A percentile compares a stretch with the other conserved stretches of the same genome.
Conservation (phyloP, 2,329 filamentous ascomycete genomes). For the Fusarium protoensiforme region DNA sequence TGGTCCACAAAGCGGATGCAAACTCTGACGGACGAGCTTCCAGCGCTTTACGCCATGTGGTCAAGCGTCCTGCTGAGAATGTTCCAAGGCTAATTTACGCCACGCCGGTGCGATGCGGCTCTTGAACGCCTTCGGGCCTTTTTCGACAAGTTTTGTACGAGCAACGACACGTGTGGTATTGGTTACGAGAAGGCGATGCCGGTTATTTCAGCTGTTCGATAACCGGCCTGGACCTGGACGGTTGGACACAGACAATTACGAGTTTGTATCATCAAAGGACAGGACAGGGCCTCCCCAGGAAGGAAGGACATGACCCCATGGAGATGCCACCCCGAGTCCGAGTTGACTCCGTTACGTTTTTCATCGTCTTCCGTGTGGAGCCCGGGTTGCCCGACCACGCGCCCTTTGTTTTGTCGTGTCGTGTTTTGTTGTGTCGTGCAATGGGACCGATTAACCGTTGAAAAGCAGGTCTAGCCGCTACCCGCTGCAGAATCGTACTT, state of each 20-base stretch:
- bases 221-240: not conserved
- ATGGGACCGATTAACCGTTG: constrained; percentile 20
- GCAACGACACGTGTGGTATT: not conserved
- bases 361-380: constrained; percentile 15
- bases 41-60: constrained; percentile 19
- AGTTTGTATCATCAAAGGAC: constrained; percentile 6
- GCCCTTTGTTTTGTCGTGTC: constrained; percentile 3
- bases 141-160: not conserved
- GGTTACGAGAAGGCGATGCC: not conserved
- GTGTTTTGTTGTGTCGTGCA: not conserved
- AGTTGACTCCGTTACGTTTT: constrained; percentile 13
- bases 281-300: not conserved
- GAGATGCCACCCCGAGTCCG: constrained; percentile 1
- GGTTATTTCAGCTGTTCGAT: not conserved
- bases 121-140: constrained; percentile 27
- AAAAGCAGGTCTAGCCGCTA: constrained; percentile 32
- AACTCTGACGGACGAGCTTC: constrained; percentile 16
- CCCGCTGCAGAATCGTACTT: not conserved
- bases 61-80: constrained; percentile 12
- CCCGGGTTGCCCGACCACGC: constrained; percentile 27
- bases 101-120: constrained; percentile 26
- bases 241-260: constrained; percentile 14
- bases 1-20: constrained; percentile 19
- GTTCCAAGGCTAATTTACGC: constrained; percentile 7
- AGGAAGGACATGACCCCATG: not conserved